A percentile compares a stretch with the other conserved stretches of the same genome.
These are phyloP conservation scores for Hypocreales sp. DNA, from an alignment of 2,329 filamentous ascomycete genomes.

Conservation along the genomic window DNA sequence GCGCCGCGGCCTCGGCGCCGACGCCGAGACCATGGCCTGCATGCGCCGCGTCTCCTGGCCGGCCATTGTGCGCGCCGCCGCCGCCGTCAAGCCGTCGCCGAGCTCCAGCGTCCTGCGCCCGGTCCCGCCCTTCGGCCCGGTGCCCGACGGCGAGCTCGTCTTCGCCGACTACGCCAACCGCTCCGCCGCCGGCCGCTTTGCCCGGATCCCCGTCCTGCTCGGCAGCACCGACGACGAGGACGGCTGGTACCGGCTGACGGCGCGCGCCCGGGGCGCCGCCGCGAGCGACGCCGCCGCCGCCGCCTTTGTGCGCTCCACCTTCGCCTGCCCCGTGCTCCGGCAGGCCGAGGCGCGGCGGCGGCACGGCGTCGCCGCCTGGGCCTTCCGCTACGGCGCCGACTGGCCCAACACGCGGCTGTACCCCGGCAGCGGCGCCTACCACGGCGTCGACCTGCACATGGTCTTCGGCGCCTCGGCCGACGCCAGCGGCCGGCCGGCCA, in stretches of 20 bases:
- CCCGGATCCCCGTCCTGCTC: slow-evolving; percentile 23
- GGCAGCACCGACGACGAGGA: slow-evolving; percentile 30
- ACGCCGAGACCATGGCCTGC: neutral
- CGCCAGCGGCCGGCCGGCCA: slow-evolving; percentile 20
- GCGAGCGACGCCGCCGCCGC: slow-evolving; percentile 17
- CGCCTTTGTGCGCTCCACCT: slow-evolving; percentile 18
- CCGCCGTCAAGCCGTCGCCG: slow-evolving; percentile 6
- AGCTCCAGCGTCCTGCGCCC: slow-evolving; percentile 18
- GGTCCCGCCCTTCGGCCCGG: slow-evolving; percentile 24
- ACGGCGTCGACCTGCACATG: slow-evolving; percentile 31
- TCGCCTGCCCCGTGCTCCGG: slow-evolving; percentile 26
- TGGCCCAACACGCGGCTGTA: slow-evolving; percentile 32
- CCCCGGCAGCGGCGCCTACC: slow-evolving; percentile 29
- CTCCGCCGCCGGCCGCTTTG: slow-evolving; percentile 19
- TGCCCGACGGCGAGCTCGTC: slow-evolving; percentile 21
- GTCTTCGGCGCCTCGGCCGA: slow-evolving; percentile 24
- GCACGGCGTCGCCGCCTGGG: slow-evolving; percentile 23
- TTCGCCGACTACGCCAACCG: slow-evolving; percentile 22
- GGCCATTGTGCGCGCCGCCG: slow-evolving; percentile 17
- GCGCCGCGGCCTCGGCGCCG: no score
- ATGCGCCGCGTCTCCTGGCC: neutral
- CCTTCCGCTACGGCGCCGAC: slow-evolving; percentile 31
- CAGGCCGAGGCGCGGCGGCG: slow-evolving; percentile 18
- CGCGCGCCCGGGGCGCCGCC: slow-evolving; percentile 20
- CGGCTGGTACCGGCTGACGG: slow-evolving; percentile 28